Conservation (phyloP, 2,329 filamentous ascomycete species). For the Penicillium psychrosexuale region DNA sequence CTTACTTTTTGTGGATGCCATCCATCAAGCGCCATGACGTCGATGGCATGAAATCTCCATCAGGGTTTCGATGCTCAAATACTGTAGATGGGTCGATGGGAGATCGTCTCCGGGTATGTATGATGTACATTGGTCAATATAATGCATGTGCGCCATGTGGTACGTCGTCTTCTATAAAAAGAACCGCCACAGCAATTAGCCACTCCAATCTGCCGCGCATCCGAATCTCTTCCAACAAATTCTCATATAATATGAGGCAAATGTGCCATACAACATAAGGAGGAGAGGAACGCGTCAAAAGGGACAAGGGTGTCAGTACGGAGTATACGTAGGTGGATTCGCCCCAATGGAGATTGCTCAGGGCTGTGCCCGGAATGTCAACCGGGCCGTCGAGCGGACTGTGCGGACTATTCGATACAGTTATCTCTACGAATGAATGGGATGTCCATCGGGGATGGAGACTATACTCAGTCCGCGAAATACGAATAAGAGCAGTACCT, state of each 20-base stretch:
- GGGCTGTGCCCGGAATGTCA: background rate
- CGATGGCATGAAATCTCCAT: background rate
- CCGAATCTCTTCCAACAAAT: background rate
- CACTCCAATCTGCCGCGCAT: background rate
- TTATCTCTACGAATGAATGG: background rate
- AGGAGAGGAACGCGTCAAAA: background rate
- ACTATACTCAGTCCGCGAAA: background rate
- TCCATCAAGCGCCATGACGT: constrained; percentile 8
- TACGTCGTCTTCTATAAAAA: constrained; percentile 5
- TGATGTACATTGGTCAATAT: background rate
- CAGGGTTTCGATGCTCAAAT: background rate
- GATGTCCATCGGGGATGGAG: background rate
- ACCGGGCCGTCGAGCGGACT: background rate
- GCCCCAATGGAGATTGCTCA: background rate
- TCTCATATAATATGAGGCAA: background rate
- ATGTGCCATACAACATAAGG: background rate
- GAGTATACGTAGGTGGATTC: background rate
- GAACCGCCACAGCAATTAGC: constrained; percentile 4
- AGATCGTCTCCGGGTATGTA: background rate
- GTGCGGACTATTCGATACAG: background rate
- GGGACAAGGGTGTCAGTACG: background rate
- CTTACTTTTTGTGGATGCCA: background rate
- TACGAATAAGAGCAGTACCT: background rate
- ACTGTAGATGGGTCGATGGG: background rate
- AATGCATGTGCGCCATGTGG: background rate